Percentiles rank a stretch among this genome's conserved stretches.
Evolutionary conservation across 208 protist genomes (phyloP).

Genomic region (Angomonas ambiguus): DNA sequence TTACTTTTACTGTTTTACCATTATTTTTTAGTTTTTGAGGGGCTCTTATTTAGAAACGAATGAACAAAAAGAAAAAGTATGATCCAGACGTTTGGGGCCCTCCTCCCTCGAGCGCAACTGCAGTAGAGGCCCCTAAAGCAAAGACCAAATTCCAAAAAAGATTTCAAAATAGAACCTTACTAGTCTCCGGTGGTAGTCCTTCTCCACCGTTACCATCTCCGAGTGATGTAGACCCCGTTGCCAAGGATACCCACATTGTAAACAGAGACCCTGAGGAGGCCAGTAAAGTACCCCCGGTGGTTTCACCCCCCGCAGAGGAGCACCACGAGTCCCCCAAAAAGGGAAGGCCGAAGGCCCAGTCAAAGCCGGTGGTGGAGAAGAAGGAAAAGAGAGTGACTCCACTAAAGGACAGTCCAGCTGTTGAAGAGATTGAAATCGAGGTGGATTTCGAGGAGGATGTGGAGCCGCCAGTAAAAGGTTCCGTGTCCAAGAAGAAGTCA

Average conservation of each 20-base stretch:
- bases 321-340: background rate
- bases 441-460: too few relatives aligned
- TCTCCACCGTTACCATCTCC: conserved; percentile 5
- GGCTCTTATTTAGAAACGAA: too few relatives aligned
- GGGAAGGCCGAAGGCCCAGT: background rate
- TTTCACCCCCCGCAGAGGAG: background rate
- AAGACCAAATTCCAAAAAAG: conserved; percentile 50
- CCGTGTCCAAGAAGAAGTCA: too few relatives aligned
- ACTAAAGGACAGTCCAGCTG: too few relatives aligned
- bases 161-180: conserved; percentile 52
- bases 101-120: conserved; percentile 17
- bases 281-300: background rate
- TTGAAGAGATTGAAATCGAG: too few relatives aligned
- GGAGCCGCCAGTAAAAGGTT: too few relatives aligned
- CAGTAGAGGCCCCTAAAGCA: background rate
- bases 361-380: background rate
- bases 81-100: conserved; percentile 73
- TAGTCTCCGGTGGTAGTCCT: conserved; percentile 51
- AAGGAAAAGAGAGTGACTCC: background rate
- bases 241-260: background rate
- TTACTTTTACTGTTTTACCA: background rate
- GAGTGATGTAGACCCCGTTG: background rate
- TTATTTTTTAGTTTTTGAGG: conserved; percentile 10
- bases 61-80: conserved; percentile 20
- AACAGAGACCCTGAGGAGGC: background rate